These are phyloP conservation scores for Davidsoniella virescens DNA, from an alignment of 2,329 filamentous ascomycete species.

Conservation along the genomic window DNA sequence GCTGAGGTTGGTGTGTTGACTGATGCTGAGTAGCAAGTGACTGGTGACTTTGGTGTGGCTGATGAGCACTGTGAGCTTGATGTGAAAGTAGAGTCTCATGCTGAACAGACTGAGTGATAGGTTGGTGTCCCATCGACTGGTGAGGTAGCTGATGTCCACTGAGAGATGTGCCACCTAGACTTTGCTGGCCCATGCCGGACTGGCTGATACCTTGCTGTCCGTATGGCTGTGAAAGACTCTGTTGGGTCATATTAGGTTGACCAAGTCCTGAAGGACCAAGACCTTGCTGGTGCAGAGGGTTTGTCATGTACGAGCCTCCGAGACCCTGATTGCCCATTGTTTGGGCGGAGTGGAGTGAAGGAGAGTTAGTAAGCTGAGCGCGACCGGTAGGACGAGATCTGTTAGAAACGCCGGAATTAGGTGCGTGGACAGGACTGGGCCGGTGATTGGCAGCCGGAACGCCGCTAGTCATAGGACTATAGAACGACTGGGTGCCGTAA, in stretches of 20 bases:
- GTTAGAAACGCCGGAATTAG: constrained; percentile 31
- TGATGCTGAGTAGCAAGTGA: constrained; percentile 18
- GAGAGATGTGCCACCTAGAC: constrained; percentile 1
- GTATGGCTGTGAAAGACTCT: constrained; percentile 14
- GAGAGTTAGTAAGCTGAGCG: constrained; percentile 23
- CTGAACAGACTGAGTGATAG: constrained; percentile 23
- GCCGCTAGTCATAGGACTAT: constrained; percentile 31
- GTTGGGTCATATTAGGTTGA: constrained; percentile 19
- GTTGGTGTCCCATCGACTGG: constrained; percentile 7
- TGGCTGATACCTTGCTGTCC: constrained; percentile 15
- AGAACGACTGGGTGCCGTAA: constrained; percentile 37
- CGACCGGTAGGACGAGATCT: constrained; percentile 20
- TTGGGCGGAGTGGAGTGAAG: constrained; percentile 19
- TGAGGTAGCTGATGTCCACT: constrained; percentile 6
- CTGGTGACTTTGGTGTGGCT: constrained; percentile 17
- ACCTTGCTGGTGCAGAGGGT: constrained; percentile 18
- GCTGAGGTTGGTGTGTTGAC: constrained; percentile 9
- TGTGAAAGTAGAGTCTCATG: constrained; percentile 29
- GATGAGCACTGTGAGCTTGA: constrained; percentile 22
- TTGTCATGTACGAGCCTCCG: constrained; percentile 16
- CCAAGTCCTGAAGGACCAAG: constrained; percentile 16
- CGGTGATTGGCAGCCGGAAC: constrained; percentile 32
- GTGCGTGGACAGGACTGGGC: constrained; percentile 28
- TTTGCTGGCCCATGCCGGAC: constrained; percentile 13
- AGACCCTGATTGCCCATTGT: constrained; percentile 14